phyloP scores from a whole-genome alignment of 257 asterid species.

The Penstemon davidsonii region DNA sequence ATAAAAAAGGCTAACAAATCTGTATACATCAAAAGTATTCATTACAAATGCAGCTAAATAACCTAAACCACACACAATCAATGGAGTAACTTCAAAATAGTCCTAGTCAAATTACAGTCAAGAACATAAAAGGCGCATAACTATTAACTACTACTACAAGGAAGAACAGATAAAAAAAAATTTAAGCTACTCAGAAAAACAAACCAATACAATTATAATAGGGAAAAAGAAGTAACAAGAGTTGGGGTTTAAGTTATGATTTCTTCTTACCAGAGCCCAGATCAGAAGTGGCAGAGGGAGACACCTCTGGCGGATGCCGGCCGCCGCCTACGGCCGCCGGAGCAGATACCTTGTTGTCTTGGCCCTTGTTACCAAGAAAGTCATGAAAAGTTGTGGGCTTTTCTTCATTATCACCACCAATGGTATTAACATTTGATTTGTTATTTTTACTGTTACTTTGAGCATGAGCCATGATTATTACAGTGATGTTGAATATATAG shows the following conservation, averaged over 20 bases:
- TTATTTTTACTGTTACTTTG: too few species aligned
- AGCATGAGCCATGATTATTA: too few species aligned
- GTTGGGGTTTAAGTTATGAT: not conserved
- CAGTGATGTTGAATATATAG: too few species aligned
- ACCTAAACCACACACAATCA: constrained; percentile 1
- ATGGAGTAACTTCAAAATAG: not conserved
- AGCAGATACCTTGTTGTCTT: constrained; percentile 43
- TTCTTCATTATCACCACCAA: constrained; percentile 49
- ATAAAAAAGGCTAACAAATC: too few species aligned
- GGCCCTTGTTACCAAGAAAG: constrained; percentile 66
- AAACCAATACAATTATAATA: constrained; percentile 1
- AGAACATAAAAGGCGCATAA: constrained; percentile 1
- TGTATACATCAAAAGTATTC: too few species aligned
- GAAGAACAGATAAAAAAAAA: constrained; percentile 1
- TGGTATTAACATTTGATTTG: constrained; percentile 16
- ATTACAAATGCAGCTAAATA: constrained; percentile 1
- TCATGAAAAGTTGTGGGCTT: constrained; percentile 79
- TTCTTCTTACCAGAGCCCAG: constrained; percentile 68
- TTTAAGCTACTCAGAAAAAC: not conserved
- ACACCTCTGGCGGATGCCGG: constrained; percentile 56
- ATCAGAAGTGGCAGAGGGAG: constrained; percentile 80
- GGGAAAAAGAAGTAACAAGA: constrained; percentile 6
- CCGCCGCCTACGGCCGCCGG: constrained; percentile 40
- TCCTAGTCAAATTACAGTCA: not conserved
- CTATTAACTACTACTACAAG: too few species aligned